phyloP scores from a whole-genome alignment of 2,329 filamentous ascomycete genomes.

The Thyridium curvatum region DNA sequence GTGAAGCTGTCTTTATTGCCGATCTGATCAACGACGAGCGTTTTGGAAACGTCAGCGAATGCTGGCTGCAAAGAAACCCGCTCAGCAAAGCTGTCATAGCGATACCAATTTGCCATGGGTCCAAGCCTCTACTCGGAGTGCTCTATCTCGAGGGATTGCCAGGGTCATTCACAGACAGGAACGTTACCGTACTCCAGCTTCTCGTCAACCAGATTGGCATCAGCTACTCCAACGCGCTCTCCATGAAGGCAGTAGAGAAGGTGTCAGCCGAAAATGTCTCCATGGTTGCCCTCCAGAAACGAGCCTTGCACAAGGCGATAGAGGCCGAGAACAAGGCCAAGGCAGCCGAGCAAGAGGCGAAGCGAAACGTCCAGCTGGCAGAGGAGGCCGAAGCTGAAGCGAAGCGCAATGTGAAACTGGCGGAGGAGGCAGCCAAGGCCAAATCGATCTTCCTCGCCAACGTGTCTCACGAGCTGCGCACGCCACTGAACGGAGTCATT shows the following conservation, averaged over 20 bases:
- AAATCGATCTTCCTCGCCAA: slow-evolving; percentile 78
- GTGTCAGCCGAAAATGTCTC: slow-evolving; percentile 72
- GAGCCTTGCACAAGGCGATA: slow-evolving; percentile 63
- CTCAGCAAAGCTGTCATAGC: slow-evolving; percentile 69
- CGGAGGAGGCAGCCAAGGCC: slow-evolving; percentile 76
- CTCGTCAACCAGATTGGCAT: slow-evolving; percentile 75
- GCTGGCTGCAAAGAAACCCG: slow-evolving; percentile 63
- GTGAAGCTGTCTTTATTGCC: slow-evolving; percentile 67
- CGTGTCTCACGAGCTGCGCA: slow-evolving; percentile 75
- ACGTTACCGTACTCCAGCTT: slow-evolving; percentile 59
- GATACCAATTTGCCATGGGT: slow-evolving; percentile 71
- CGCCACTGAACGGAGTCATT: slow-evolving; percentile 81
- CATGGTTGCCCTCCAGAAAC: slow-evolving; percentile 73
- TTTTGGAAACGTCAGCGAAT: slow-evolving; percentile 67
- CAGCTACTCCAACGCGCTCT: slow-evolving; percentile 62
- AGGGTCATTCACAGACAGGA: slow-evolving; percentile 71
- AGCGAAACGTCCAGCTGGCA: slow-evolving; percentile 68
- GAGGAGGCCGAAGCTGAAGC: slow-evolving; percentile 72
- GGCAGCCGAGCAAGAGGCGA: slow-evolving; percentile 60
- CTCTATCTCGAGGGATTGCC: slow-evolving; percentile 71
- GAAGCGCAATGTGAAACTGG: slow-evolving; percentile 71
- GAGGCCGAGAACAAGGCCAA: slow-evolving; percentile 73
- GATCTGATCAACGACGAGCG: slow-evolving; percentile 70
- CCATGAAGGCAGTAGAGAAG: slow-evolving; percentile 66
- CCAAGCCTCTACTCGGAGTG: slow-evolving; percentile 63